Conservation (phyloP, 495 filamentous ascomycete genomes). For the Penicillium angulare region DNA sequence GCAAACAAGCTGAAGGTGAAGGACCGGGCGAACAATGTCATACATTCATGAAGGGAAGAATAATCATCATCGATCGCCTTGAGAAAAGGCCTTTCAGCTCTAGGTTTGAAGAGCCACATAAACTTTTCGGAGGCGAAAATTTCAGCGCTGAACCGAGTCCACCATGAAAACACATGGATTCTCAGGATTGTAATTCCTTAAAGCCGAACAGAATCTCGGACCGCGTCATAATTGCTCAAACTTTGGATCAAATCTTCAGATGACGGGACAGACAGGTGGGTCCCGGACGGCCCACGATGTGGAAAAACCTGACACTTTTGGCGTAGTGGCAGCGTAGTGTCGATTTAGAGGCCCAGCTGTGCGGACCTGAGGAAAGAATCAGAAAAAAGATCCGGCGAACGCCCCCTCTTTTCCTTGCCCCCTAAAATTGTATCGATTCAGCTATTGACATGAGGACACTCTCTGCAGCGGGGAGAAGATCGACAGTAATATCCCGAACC, state of each 20-base stretch:
- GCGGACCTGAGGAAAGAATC: not conserved
- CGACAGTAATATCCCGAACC: slow-evolving; percentile 23
- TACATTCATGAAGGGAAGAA: not conserved
- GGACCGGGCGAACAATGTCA: not conserved
- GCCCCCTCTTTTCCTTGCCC: slow-evolving; percentile 5
- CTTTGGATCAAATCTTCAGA: slow-evolving; percentile 6
- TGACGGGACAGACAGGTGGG: slow-evolving; percentile 16
- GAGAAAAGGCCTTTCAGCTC: not conserved
- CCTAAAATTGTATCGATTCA: not conserved
- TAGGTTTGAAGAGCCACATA: not conserved
- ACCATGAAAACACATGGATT: not conserved
- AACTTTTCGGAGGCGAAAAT: not conserved
- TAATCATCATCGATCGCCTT: not conserved
- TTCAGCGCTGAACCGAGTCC: not conserved
- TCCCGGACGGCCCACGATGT: slow-evolving; percentile 8
- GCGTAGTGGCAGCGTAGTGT: slow-evolving; percentile 4
- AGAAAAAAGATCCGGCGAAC: slow-evolving; percentile 1
- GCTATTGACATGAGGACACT: not conserved
- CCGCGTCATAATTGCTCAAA: too few relatives aligned
- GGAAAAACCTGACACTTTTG: not conserved
- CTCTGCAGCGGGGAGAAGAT: slow-evolving; percentile 16
- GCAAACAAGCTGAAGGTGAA: not conserved
- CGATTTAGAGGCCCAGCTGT: not conserved
- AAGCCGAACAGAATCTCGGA: not conserved
- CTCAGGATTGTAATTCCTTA: too few relatives aligned